phyloP scores from a whole-genome alignment of 2,329 filamentous ascomycete genomes.

The Pleurostoma richardsiae region DNA sequence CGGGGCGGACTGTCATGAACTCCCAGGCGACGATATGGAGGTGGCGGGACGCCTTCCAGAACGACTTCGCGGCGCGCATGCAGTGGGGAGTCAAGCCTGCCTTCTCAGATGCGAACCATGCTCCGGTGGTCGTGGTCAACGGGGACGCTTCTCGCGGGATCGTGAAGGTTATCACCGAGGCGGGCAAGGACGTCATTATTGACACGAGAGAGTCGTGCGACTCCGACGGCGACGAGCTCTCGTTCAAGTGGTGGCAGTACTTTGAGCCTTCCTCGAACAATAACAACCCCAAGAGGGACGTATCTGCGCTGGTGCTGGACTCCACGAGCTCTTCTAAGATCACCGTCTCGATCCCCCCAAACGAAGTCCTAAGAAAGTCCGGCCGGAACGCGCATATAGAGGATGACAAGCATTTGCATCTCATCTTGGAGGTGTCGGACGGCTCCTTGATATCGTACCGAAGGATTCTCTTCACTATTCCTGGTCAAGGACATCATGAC shows the following conservation, averaged over 20 bases:
- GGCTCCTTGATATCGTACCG: constrained; percentile 1
- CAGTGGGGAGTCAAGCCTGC: constrained; percentile 6
- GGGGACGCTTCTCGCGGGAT: constrained; percentile 6
- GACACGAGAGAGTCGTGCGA: constrained; percentile 11
- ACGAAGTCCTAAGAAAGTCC: neutral
- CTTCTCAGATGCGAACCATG: constrained; percentile 6
- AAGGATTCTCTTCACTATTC: constrained; percentile 4
- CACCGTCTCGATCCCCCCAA: constrained; percentile 4
- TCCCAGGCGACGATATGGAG: constrained; percentile 47
- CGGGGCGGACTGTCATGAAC: constrained; percentile 22
- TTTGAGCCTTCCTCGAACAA: constrained; percentile 5
- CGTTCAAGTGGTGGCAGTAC: constrained; percentile 12
- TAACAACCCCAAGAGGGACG: constrained; percentile 2
- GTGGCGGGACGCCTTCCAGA: constrained; percentile 47
- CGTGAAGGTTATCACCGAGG: constrained; percentile 4
- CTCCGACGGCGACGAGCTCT: constrained; percentile 9
- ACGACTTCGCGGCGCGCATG: constrained; percentile 25
- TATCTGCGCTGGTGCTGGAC: neutral
- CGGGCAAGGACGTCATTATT: constrained; percentile 7
- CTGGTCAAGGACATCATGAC: neutral
- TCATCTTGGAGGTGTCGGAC: constrained; percentile 5
- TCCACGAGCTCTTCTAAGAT: neutral
- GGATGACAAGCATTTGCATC: constrained; percentile 4
- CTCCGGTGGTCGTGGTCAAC: constrained; percentile 13
- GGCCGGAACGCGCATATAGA: constrained; percentile 3